Base-by-base conservation (phyloP, 1,284 basidiomycete genomes). In the Tetrapyrgos nigripes region DNA sequence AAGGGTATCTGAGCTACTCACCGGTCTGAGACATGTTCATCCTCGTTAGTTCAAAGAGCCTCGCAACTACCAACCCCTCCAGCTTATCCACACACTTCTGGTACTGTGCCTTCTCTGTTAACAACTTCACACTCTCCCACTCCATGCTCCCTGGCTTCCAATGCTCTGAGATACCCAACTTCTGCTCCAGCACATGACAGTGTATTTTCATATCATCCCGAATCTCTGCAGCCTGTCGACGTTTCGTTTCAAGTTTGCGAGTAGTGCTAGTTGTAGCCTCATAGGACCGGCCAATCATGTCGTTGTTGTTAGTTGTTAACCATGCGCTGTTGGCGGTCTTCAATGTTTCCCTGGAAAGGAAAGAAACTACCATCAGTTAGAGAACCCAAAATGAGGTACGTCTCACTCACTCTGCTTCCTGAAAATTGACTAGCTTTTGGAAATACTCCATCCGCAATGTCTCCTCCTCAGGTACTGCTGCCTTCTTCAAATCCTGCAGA, bases 351-450 rank as follows among this genome's bases (percentile, higher is more conserved):
- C n/a, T n/a, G n/a, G n/a, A n/a, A n/a, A 45, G n/a, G n/a, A n/a
- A n/a, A n/a, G 8, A n/a, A 8, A 31, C 10, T 10, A 33, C 26
- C n/a, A 10, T 54, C 23, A 37, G 45, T 5, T 10, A 27, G 21
- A 9, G 19, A 19, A 11, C 37, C 23, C 9, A 29, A 43, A 21
- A 29, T 17, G 23, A 17, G 14, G n/a, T 14, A 29, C 14, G 31
- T 48, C 19, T 10, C 31, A 64, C 64, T 51, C 53, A 67, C 63
- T 64, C 47, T 17, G 56, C 47, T 10, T 49, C 52, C 4, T 37
- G 5, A 2, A 69, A 60, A n/a, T 64, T 62, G 1, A 61, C 57
- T 4, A 69, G 48, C 21, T 50, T 60, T 51, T 67, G 58, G 48
- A 58, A 63, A n/a, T n/a, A n/a, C n/a, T n/a, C n/a, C n/a, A n/a